A percentile compares a stretch with the other conserved stretches of the same genome.
Conservation (phyloP, 202 grass and related monocot genomes). For the Brachypodium distachyon region DNA sequence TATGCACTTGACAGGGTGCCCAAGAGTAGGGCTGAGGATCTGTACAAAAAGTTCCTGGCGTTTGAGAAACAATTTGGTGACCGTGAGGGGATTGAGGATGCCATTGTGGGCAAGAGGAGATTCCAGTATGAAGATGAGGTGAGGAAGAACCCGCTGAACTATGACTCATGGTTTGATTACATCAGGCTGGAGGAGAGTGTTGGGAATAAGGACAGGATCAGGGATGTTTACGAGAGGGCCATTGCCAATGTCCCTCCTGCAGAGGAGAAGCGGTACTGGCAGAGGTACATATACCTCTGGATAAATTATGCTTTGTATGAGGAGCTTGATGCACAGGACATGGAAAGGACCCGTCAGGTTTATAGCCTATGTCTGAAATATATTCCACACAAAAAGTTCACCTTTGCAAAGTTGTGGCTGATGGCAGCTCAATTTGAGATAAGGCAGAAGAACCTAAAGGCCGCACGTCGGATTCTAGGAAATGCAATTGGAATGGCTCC, state of each 20-base stretch:
- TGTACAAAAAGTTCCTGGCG: constrained; percentile 69
- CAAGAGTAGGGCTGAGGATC: constrained; percentile 72
- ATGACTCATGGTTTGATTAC: constrained; percentile 94
- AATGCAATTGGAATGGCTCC: constrained; percentile 87
- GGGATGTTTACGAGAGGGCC: constrained; percentile 84
- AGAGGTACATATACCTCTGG: constrained; percentile 77
- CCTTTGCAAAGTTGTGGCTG: constrained; percentile 83
- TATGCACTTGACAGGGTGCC: constrained; percentile 59
- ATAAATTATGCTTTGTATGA: constrained; percentile 87
- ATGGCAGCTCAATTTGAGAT: constrained; percentile 82
- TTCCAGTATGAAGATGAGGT: constrained; percentile 96
- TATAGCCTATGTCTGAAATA: constrained; percentile 62
- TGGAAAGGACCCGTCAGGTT: constrained; percentile 61
- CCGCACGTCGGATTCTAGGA: constrained; percentile 57
- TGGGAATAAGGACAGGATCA: constrained; percentile 55
- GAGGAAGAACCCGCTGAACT: constrained; percentile 80
- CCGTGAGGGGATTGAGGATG: constrained; percentile 70
- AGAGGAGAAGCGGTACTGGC: constrained; percentile 90
- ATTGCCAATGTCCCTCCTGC: constrained; percentile 78
- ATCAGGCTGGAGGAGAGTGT: constrained; percentile 81
- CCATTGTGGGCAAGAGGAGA: constrained; percentile 84
- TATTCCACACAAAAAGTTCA: constrained; percentile 83
- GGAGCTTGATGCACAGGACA: constrained; percentile 68
- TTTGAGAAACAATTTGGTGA: constrained; percentile 95
- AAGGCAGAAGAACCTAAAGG: constrained; percentile 55